Percentiles rank a stretch among this genome's conserved stretches.
Evolutionary conservation across 2,329 filamentous ascomycete species (phyloP).

Genomic region (Colletotrichum sp.): DNA sequence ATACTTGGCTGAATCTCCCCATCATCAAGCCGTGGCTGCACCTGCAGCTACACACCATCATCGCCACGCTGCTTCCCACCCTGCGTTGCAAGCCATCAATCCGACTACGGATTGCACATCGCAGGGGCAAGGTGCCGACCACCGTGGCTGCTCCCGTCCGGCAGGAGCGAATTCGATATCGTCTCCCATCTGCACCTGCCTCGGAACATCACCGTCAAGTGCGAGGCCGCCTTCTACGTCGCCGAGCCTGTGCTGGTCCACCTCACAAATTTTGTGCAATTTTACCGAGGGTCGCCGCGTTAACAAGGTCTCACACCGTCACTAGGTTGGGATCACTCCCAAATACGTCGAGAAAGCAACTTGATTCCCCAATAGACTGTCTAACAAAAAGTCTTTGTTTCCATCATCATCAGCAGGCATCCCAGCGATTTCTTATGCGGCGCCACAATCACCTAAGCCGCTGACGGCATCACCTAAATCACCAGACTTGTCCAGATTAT

Average conservation of each 20-base stretch:
- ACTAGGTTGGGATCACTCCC: not conserved
- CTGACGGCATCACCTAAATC: not conserved
- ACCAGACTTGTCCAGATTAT: not conserved
- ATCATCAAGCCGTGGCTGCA: no score
- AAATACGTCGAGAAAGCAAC: not conserved
- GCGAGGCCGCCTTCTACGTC: not conserved
- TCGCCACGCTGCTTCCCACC: no score
- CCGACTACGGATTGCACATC: fast-evolving
- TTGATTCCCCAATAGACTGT: not conserved
- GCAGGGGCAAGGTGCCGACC: no score
- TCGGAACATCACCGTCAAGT: not conserved
- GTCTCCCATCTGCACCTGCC: no score
- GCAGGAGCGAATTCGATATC: no score
- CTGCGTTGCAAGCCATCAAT: no score
- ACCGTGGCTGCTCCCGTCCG: no score
- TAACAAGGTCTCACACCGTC: not conserved
- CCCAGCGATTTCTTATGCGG: no score
- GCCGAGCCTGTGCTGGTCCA: not conserved
- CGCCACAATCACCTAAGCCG: no score
- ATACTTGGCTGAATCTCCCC: no score
- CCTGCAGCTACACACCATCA: no score
- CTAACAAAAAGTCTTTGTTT: not conserved
- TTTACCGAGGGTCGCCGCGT: not conserved
- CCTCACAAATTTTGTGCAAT: not conserved
- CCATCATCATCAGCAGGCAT: not conserved